These are phyloP conservation scores for Taxillus chinensis DNA, from an alignment of 164 flowering plant genomes.

Conservation along the genomic window DNA sequence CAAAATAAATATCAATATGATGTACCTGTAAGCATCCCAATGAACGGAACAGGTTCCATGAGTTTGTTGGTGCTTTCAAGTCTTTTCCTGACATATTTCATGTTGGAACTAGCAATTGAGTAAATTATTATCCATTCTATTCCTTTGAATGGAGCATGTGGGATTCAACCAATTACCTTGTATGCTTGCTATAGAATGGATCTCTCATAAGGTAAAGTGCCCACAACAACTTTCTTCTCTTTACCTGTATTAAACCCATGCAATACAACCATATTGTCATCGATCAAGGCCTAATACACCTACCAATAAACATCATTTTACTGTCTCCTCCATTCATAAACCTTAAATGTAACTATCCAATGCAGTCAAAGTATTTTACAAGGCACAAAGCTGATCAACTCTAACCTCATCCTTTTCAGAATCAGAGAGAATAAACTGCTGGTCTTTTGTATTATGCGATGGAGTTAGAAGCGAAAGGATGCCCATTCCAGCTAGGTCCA, in stretches of 20 bases:
- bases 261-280: neutral
- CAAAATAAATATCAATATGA: neutral
- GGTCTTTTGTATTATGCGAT: slow-evolving; percentile 11
- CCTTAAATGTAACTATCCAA: neutral
- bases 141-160: neutral
- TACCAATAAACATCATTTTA: neutral
- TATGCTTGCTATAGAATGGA: slow-evolving; percentile 82
- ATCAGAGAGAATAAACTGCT: slow-evolving; percentile 27
- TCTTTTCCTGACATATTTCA: slow-evolving; percentile 44
- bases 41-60: slow-evolving; percentile 65
- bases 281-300: neutral
- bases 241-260: slow-evolving; percentile 37
- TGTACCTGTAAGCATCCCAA: slow-evolving; percentile 77
- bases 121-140: too few relatives aligned
- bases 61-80: slow-evolving; percentile 54
- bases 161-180: slow-evolving; percentile 37
- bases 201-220: slow-evolving; percentile 96
- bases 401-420: slow-evolving; percentile 77
- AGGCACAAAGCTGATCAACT: neutral
- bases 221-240: slow-evolving; percentile 77
- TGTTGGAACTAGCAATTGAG: neutral
- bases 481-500: slow-evolving; percentile 59
- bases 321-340: neutral
- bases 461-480: slow-evolving; percentile 35
- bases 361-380: neutral